These are phyloP conservation scores for Lasiodiplodia gonubiensis DNA, from an alignment of 2,329 filamentous ascomycete genomes.

Conservation along the genomic window DNA sequence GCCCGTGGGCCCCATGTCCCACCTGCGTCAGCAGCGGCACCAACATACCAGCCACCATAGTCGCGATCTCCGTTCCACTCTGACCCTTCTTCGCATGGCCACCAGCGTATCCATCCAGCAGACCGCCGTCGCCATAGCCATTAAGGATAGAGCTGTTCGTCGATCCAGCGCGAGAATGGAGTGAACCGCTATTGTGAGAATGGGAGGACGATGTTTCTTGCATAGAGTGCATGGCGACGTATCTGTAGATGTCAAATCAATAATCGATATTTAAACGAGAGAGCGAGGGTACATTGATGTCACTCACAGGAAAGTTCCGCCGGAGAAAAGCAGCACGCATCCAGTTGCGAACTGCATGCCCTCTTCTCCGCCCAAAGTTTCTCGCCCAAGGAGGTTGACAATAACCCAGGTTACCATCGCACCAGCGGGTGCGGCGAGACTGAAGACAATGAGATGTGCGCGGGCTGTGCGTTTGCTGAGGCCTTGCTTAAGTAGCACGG, in stretches of 20 bases:
- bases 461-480: constrained; percentile 84
- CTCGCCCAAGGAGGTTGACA: constrained; percentile 73
- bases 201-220: constrained; percentile 66
- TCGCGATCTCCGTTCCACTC: constrained; percentile 59
- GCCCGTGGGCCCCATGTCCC: constrained; percentile 60
- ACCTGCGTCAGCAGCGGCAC: constrained; percentile 78
- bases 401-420: constrained; percentile 83
- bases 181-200: constrained; percentile 41
- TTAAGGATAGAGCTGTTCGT: constrained; percentile 58
- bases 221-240: constrained; percentile 99
- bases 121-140: constrained; percentile 25
- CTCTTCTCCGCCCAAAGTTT: constrained; percentile 62
- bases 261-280: not conserved
- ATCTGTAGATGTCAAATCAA: constrained; percentile 58
- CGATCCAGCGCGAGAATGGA: constrained; percentile 45
- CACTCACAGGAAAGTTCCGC: constrained; percentile 89
- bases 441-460: constrained; percentile 88
- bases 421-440: constrained; percentile 84
- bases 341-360: constrained; percentile 86
- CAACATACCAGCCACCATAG: constrained; percentile 75
- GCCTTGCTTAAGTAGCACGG: constrained; percentile 87
- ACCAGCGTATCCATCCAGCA: constrained; percentile 57
- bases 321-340: constrained; percentile 91
- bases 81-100: constrained; percentile 37
- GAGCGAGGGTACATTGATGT: not conserved